Conservation (phyloP, 2,329 filamentous ascomycete species). For the Trichoderma endophyticum region DNA sequence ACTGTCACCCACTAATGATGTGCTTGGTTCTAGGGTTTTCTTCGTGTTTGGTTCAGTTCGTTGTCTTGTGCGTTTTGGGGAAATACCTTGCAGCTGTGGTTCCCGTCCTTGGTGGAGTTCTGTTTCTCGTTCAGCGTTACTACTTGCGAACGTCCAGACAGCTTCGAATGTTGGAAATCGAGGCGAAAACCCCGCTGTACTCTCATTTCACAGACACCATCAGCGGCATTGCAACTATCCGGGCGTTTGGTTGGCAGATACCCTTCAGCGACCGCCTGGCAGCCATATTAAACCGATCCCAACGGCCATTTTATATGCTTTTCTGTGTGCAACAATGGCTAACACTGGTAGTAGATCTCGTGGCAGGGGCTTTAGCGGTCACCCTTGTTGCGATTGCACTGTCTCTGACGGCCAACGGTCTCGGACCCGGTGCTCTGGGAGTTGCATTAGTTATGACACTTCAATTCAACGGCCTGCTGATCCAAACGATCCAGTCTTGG, state of each 20-base stretch:
- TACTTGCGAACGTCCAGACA: slow-evolving; percentile 58
- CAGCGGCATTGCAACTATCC: slow-evolving; percentile 46
- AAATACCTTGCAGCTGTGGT: background rate
- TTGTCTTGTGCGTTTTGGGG: background rate
- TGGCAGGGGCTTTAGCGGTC: background rate
- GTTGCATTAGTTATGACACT: background rate
- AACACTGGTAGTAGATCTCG: background rate
- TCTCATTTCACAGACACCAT: slow-evolving; percentile 35
- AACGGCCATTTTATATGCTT: background rate
- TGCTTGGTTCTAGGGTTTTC: background rate
- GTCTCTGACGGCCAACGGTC: background rate
- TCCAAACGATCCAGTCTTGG: slow-evolving; percentile 26
- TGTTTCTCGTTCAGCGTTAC: slow-evolving; percentile 47
- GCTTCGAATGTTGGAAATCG: slow-evolving; percentile 53
- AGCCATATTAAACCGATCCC: background rate
- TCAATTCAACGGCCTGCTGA: background rate
- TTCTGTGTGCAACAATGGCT: background rate
- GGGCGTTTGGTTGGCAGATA: slow-evolving; percentile 50
- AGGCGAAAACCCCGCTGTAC: slow-evolving; percentile 40
- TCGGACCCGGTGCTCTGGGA: background rate
- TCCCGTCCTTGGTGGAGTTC: background rate
- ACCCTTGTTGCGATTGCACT: background rate
- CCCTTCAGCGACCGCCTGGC: background rate
- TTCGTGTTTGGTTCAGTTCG: background rate
- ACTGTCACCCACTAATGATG: background rate